A percentile compares a stretch with the other conserved stretches of the same genome.
These are phyloP conservation scores for Salix caprea DNA, from an alignment of 345 rosid species.

Conservation along the genomic window DNA sequence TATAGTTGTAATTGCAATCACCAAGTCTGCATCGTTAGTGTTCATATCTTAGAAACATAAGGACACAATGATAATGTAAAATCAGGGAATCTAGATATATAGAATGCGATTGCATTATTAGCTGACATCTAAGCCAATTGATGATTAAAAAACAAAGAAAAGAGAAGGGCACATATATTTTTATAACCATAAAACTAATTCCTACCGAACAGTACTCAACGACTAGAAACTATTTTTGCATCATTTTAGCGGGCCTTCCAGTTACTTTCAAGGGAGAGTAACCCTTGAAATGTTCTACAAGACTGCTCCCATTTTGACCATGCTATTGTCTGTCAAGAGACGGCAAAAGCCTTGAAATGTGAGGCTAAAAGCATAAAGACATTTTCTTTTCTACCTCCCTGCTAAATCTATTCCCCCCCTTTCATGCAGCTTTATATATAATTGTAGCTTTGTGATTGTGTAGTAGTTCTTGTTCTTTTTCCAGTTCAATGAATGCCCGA, in stretches of 20 bases:
- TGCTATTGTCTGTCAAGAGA: constrained; percentile 8
- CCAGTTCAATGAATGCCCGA: constrained; percentile 20
- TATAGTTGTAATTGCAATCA: neutral
- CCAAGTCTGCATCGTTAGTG: neutral
- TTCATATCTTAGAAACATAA: constrained; percentile 7
- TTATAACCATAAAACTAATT: too few species aligned
- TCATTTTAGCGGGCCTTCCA: neutral
- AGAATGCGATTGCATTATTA: constrained; percentile 5
- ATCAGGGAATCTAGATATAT: neutral
- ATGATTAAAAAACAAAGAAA: neutral
- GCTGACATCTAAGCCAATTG: neutral
- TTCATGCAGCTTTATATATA: constrained; percentile 23
- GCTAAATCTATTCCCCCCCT: neutral
- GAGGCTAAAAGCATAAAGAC: constrained; percentile 22
- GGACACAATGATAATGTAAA: constrained; percentile 6
- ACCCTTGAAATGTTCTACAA: neutral
- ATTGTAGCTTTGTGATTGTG: constrained; percentile 13
- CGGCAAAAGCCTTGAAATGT: constrained; percentile 17
- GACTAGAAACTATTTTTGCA: neutral
- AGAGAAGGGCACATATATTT: neutral
- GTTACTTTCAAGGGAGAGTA: neutral
- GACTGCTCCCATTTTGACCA: neutral
- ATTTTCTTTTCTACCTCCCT: constrained; percentile 8
- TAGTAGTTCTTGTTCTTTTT: neutral
- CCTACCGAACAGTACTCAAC: neutral